A percentile compares a stretch with the other conserved stretches of the same genome.
These are phyloP conservation scores for Mycena vitilis DNA, from an alignment of 768 basidiomycete species.

Conservation along the genomic window DNA sequence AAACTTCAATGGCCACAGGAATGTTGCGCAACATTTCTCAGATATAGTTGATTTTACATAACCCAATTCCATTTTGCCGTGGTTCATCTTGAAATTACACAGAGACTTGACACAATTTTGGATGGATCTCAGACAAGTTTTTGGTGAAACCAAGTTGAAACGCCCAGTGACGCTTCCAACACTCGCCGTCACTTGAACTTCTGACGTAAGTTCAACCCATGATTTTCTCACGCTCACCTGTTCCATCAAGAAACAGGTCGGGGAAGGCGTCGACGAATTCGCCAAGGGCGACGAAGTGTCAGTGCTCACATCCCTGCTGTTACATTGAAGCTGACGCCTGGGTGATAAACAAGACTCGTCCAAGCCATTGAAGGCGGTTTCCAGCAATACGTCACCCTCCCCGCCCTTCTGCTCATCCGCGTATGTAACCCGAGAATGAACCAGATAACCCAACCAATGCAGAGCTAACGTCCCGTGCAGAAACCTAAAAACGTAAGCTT, in stretches of 20 bases:
- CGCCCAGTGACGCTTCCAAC: too few relatives aligned
- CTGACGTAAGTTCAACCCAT: too few relatives aligned
- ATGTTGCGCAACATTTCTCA: not conserved
- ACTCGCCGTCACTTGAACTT: too few relatives aligned
- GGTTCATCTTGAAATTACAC: too few relatives aligned
- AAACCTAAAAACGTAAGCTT: constrained; percentile 1
- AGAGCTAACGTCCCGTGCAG: not conserved
- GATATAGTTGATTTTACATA: not conserved
- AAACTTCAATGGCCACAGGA: not conserved
- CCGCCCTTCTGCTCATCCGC: not conserved
- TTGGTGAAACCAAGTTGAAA: too few relatives aligned
- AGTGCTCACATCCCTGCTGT: not conserved
- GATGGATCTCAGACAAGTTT: too few relatives aligned
- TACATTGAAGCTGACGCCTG: too few relatives aligned
- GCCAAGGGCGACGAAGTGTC: constrained; percentile 13
- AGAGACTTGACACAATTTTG: too few relatives aligned
- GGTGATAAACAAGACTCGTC: not conserved
- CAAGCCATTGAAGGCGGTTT: constrained; percentile 2
- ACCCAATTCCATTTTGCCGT: too few relatives aligned
- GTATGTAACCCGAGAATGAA: not conserved
- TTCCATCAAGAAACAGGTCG: not conserved
- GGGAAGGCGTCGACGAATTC: constrained; percentile 5
- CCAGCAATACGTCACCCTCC: constrained; percentile 8
- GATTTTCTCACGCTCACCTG: too few relatives aligned
- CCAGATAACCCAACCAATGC: too few relatives aligned